Evolutionary conservation across 768 basidiomycete species (phyloP).

Genomic region (Russula brevipes): DNA sequence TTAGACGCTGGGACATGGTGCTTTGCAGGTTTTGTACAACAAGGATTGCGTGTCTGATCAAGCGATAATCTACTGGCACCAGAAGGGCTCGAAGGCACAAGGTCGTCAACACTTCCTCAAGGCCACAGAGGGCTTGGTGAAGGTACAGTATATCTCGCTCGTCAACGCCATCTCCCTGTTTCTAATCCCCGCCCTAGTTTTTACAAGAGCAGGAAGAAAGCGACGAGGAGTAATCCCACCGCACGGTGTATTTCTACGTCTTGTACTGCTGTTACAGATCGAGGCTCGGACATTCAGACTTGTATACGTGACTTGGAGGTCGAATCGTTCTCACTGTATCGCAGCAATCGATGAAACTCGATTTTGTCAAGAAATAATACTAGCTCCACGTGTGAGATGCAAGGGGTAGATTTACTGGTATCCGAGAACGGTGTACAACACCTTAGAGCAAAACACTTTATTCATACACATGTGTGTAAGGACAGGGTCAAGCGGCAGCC

Average conservation of each 20-base stretch:
- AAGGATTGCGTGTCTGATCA: slow-evolving; percentile 93
- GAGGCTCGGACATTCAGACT: slow-evolving; percentile 1
- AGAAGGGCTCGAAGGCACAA: slow-evolving; percentile 94
- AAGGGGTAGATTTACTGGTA: too few species aligned
- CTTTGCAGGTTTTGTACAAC: slow-evolving; percentile 80
- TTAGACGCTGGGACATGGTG: neutral
- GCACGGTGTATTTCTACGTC: slow-evolving; percentile 15
- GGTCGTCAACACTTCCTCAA: slow-evolving; percentile 95
- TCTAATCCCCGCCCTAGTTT: slow-evolving; percentile 47
- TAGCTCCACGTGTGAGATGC: too few species aligned
- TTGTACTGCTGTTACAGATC: slow-evolving; percentile 3
- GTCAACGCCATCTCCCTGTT: neutral
- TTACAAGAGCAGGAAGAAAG: slow-evolving; percentile 84
- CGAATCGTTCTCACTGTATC: slow-evolving; percentile 2
- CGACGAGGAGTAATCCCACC: slow-evolving; percentile 56
- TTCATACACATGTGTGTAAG: too few species aligned
- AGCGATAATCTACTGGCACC: slow-evolving; percentile 96
- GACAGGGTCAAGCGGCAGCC: too few species aligned
- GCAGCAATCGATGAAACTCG: neutral
- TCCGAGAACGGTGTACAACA: too few species aligned
- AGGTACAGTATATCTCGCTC: slow-evolving; percentile 43
- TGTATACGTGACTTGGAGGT: neutral
- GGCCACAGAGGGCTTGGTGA: slow-evolving; percentile 80
- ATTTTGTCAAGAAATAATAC: neutral
- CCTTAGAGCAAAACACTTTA: too few species aligned